Base-by-base conservation (phyloP, 768 basidiomycete species). In the Boletus sensibilis region DNA sequence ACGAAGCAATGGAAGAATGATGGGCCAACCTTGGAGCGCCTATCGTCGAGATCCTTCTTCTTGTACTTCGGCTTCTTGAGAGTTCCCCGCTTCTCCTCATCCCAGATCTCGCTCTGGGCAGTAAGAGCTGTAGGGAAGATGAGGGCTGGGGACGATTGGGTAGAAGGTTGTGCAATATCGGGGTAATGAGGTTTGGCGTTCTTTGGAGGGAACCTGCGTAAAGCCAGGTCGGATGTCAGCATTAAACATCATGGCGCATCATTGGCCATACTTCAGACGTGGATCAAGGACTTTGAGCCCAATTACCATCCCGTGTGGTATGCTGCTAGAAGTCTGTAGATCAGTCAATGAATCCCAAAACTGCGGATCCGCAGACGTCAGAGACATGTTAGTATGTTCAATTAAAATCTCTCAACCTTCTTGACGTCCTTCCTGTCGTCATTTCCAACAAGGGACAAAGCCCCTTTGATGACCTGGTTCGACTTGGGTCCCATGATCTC, bases 401-500 rank as follows among this genome's bases (percentile, higher is more conserved):
- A 11, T 16, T 5, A 16, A 31, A 38, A 23, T 11, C 4, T 5
- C 50, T 63, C 29, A 48, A 88, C 90, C 78, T 85, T 77, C 53
- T 75, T 78, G 53, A 89, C 87, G 12, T 85, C 85, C 35, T 70
- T 71, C 41, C 83, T 74, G 3, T 78, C 71, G 41, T 86, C 80
- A 7, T 76, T 72, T 5, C 72, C 66, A 13, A 77, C 74, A 8
- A 82, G 82, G 21, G 74, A 79, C 43, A 90, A 65, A 1, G 81
- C 83, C 25, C 87, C 87, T 63, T 81, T 84, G 49, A 89, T 70
- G 12, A 94, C 82, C 66, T 90, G 87, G 52, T 80, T 90, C 0
- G 90, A 79, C 67, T 85, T 89, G 4, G 92, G 92, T 3, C 96
- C 96, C 78, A 90, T 88, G 34, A 98, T 82, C 69, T 98, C 95